Evolutionary conservation across 179 eudicot genomes (phyloP), one percentile per base, ranked within the genome.

Genomic region (Amaranthus tricolor): DNA sequence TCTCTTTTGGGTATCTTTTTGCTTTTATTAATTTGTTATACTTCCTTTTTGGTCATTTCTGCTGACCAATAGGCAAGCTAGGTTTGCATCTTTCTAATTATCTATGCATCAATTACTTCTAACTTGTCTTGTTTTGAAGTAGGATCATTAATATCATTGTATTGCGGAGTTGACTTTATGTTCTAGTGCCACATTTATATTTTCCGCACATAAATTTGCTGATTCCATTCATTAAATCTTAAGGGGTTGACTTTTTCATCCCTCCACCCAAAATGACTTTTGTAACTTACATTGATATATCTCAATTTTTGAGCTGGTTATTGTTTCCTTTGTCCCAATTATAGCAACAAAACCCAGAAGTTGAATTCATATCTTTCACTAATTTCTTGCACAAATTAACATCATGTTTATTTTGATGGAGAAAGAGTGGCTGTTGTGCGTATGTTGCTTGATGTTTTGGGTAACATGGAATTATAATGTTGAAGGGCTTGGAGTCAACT

Each of bases 401-500:
- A 62, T 62, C 10, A 1, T 20, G 7, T 10, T 2, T 40, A 9
- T 55, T 54, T 31, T 9, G n/a, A 71, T 82, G 88, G 54, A 24
- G 15, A 79, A 59, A 52, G 7, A 66, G 65, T 49, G 84, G 53
- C 7, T 54, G 73, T 74, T 82, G 76, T 45, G 64, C 62, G 53
- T 21, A 74, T 45, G 65, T 68, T 31, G 43, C 16, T 53, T 58
- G 60, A 15, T 81, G 21, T 10, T 72, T 54, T 54, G 44, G 72
- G 63, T 60, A 17, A 43, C 13, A 14, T 13, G 55, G 74, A 20
- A 47, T 40, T 53, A 20, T 58, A 13, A 53, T 20, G 88, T 82
- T 55, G 89, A 93, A 71, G 77, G 87, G 68, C 45, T 84, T 9
- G 98, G 98, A 11, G 88, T 93, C 53, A 93, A 93, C 72, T 93